phyloP scores from a whole-genome alignment of 306 rosid species.

The Vigna reflexopilosa region DNA sequence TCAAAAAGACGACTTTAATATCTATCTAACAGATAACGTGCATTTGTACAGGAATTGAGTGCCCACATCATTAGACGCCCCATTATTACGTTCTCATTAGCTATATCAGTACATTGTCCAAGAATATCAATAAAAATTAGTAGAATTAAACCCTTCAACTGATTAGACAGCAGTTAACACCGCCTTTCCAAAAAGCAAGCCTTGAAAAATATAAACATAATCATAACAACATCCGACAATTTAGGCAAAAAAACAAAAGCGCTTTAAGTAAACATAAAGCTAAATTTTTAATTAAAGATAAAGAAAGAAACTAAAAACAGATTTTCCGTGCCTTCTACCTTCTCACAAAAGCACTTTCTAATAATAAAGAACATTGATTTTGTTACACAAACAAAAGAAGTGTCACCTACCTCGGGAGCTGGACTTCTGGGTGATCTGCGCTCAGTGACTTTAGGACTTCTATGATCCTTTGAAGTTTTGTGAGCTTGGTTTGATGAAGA shows the following conservation, averaged over 20 bases:
- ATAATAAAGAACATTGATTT: background rate
- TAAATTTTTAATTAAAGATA: background rate
- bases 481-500: conserved; percentile 56
- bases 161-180: background rate
- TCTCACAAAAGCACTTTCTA: background rate
- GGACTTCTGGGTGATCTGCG: conserved; percentile 84
- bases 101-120: background rate
- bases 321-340: background rate
- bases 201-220: background rate
- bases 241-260: conserved; percentile 10
- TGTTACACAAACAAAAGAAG: background rate
- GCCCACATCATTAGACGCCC: conserved; percentile 1
- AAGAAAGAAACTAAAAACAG: background rate
- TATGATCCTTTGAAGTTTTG: conserved; percentile 59
- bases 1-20: conserved; percentile 34
- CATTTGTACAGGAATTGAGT: background rate
- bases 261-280: background rate
- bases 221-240: conserved; percentile 20
- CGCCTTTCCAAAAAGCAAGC: background rate
- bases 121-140: background rate
- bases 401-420: conserved; percentile 59
- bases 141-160: background rate
- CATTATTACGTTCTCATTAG: background rate
- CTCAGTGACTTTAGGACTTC: conserved; percentile 72
- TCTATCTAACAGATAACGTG: conserved; percentile 26